A percentile compares a stretch with the other conserved stretches of the same genome.
Conservation (phyloP, 306 rosid genomes). For the Glycine soja region DNA sequence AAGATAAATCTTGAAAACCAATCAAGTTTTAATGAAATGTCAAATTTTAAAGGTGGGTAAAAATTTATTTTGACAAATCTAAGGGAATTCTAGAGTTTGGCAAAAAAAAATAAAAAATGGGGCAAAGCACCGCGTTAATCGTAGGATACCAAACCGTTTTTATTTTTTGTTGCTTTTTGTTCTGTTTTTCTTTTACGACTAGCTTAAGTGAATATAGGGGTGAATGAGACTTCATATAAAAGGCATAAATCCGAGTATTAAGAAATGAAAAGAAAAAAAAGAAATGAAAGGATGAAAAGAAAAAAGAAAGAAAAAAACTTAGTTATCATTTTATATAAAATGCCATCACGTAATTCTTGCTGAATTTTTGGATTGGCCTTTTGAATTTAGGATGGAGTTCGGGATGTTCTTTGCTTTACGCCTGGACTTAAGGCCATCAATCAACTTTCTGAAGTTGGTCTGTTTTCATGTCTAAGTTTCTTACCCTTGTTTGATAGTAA, state of each 20-base stretch:
- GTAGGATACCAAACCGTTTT: no score
- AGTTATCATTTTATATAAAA: neutral
- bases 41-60: neutral
- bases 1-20: neutral
- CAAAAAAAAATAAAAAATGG: no score
- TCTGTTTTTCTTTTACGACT: no score
- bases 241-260: neutral
- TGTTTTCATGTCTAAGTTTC: constrained; percentile 15
- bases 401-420: neutral
- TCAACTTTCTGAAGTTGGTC: constrained; percentile 6
- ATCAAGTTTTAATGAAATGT: neutral
- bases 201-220: no score
- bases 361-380: neutral
- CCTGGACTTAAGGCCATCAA: constrained; percentile 37
- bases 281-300: neutral
- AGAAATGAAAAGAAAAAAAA: neutral
- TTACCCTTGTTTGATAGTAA: neutral
- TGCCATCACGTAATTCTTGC: neutral
- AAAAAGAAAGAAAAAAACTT: neutral
- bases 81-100: no score
- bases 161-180: no score
- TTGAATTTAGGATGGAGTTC: constrained; percentile 3
- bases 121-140: no score
- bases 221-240: neutral
- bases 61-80: no score